Evolutionary conservation across 371 early-diverging fungal species (phyloP).

Genomic region (Gilbertella persicaria): DNA sequence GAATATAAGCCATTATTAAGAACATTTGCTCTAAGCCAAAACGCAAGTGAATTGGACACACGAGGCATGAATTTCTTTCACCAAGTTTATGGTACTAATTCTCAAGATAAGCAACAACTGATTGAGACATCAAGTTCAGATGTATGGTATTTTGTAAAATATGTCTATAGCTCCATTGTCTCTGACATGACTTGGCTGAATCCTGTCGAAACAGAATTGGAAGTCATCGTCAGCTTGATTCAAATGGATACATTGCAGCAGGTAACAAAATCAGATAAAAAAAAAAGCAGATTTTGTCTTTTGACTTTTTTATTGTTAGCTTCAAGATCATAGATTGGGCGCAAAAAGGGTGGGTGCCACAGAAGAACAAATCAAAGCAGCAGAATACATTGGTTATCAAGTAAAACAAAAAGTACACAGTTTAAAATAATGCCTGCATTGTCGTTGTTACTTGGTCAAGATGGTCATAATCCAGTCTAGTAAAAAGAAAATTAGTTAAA

Average conservation of each 20-base stretch:
- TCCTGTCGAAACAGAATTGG: slow-evolving; percentile 3
- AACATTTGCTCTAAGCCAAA: slow-evolving; percentile 5
- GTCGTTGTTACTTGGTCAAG: too few species aligned
- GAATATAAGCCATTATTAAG: slow-evolving; percentile 3
- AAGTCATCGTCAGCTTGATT: slow-evolving; percentile 3
- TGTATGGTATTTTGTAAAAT: slow-evolving; percentile 2
- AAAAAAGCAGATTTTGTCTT: too few species aligned
- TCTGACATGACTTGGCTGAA: slow-evolving; percentile 6
- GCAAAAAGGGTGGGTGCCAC: slow-evolving; percentile 9
- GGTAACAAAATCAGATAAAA: too few species aligned
- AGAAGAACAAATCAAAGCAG: slow-evolving; percentile 3
- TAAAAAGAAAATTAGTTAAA: background rate
- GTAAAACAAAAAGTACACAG: too few species aligned
- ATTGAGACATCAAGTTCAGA: background rate
- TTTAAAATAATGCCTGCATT: too few species aligned
- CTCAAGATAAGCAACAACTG: background rate
- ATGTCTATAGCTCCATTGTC: slow-evolving; percentile 2
- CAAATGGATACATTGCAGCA: background rate
- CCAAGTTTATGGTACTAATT: background rate
- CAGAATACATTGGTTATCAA: background rate
- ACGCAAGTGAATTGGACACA: background rate
- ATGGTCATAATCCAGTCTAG: too few species aligned
- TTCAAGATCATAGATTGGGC: slow-evolving; percentile 4
- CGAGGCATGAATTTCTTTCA: background rate
- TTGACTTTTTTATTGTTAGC: too few species aligned